These are phyloP conservation scores for Oryza glaberrima DNA, from an alignment of 176 grass and related monocot genomes.

Conservation along the genomic window DNA sequence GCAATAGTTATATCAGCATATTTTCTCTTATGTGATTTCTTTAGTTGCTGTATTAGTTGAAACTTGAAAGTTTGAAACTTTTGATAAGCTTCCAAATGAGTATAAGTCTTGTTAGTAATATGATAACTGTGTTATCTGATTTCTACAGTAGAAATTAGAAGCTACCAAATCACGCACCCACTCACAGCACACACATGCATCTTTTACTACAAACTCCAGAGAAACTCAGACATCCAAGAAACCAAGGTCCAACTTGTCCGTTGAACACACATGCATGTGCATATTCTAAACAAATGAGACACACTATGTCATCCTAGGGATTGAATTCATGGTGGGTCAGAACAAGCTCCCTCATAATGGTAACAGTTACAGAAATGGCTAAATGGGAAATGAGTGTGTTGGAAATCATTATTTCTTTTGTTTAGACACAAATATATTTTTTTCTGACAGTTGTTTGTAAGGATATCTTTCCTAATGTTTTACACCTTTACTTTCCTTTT, in stretches of 20 bases:
- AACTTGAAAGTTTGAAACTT: neutral
- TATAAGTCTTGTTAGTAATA: neutral
- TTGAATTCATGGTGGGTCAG: too few relatives aligned
- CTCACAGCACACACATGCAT: too few relatives aligned
- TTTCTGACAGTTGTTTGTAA: neutral
- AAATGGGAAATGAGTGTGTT: neutral
- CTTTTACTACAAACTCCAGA: too few relatives aligned
- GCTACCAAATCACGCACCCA: neutral
- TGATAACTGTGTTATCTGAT: neutral
- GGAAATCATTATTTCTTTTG: neutral
- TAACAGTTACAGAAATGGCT: neutral
- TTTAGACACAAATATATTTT: neutral
- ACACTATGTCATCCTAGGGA: too few relatives aligned
- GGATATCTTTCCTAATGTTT: neutral
- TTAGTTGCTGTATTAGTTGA: neutral
- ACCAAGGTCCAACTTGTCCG: too few relatives aligned
- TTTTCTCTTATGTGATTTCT: neutral
- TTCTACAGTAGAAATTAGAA: neutral
- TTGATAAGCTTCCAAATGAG: neutral
- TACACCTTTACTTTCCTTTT: neutral
- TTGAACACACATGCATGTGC: too few relatives aligned
- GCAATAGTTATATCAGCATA: neutral
- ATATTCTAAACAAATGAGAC: too few relatives aligned
- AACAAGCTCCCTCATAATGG: neutral
- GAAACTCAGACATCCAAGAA: too few relatives aligned